phyloP scores from a whole-genome alignment of 2,329 filamentous ascomycete species.

The Raffaelea ambrosiae region DNA sequence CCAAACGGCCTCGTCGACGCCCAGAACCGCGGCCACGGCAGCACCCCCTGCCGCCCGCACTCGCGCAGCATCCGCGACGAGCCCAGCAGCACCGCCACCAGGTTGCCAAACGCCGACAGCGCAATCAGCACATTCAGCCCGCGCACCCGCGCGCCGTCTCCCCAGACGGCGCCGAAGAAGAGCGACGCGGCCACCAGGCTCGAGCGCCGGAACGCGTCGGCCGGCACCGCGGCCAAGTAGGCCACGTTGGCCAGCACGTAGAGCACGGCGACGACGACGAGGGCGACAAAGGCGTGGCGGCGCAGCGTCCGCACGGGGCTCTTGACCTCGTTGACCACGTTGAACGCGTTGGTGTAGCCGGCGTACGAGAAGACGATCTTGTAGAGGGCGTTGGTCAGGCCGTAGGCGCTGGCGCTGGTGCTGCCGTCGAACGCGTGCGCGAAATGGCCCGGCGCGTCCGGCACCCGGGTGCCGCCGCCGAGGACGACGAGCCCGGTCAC shows the following conservation, averaged over 20 bases:
- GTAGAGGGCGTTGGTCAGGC: conserved; percentile 47
- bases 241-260: conserved; percentile 53
- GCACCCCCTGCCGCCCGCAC: conserved; percentile 52
- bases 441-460: conserved; percentile 45
- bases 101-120: conserved; percentile 49
- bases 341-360: conserved; percentile 51
- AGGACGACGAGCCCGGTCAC: conserved; percentile 52
- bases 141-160: conserved; percentile 33
- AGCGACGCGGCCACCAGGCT: conserved; percentile 44
- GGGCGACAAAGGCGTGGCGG: conserved; percentile 37
- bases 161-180: conserved; percentile 52
- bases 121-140: conserved; percentile 50
- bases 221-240: conserved; percentile 43
- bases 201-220: conserved; percentile 36
- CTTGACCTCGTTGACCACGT: conserved; percentile 52
- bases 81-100: conserved; percentile 46
- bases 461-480: conserved; percentile 40
- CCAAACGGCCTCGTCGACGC: conserved; percentile 54
- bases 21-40: conserved; percentile 52
- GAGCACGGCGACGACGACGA: conserved; percentile 40
- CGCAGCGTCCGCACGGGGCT: conserved; percentile 49
- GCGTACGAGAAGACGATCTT: conserved; percentile 51
- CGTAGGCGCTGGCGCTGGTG: conserved; percentile 27
- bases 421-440: conserved; percentile 40
- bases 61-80: conserved; percentile 50